Evolutionary conservation across 768 basidiomycete species (phyloP), one percentile per base, ranked within the genome.

Genomic region (Lentinus tigrinus): DNA sequence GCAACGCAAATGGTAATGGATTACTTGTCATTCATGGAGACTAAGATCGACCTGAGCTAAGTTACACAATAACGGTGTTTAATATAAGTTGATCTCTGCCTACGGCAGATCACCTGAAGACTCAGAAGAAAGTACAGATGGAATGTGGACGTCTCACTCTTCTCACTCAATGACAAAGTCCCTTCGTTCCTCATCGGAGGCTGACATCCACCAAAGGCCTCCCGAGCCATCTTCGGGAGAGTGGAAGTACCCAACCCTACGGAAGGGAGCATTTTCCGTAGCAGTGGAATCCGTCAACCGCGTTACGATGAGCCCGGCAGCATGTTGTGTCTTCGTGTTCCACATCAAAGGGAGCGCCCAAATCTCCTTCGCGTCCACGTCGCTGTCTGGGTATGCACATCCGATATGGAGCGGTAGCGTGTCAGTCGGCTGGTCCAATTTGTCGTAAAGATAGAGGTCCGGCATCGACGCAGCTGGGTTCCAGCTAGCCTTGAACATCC

Each of bases 251-350:
- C 56, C 56, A 36, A 57, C 50, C 6, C 56, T 42, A 6, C 50
- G 42, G 27, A 23, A 57, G 31, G 3, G 6, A 3, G 21, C 44
- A 24, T 19, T n/a, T 1, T 39, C 46, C 19, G 8, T 38, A 4
- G 50, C 43, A 9, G 31, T 6, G 7, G 31, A 31, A 31, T 11
- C 31, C 31, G 3, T 31, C 31, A 3, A 11, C 11, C n/a, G 31
- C 19, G 56, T 26, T 4, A 57, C 34, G 44, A 57, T 52, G 8
- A 57, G 50, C n/a, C 56, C 56, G 13, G 42, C 43, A 17, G 51
- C 56, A 31, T 57, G 49, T 14, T 50, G 47, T 11, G 43, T 21
- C 27, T 21, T 11, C 17, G 23, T n/a, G 34, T 57, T 57, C 56
- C 56, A 57, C 17, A 44, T 13, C 34, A 57, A 16, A 13, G 56